These are phyloP conservation scores for Lactarius tabidus DNA, from an alignment of 768 basidiomycete species.

Conservation along the genomic window DNA sequence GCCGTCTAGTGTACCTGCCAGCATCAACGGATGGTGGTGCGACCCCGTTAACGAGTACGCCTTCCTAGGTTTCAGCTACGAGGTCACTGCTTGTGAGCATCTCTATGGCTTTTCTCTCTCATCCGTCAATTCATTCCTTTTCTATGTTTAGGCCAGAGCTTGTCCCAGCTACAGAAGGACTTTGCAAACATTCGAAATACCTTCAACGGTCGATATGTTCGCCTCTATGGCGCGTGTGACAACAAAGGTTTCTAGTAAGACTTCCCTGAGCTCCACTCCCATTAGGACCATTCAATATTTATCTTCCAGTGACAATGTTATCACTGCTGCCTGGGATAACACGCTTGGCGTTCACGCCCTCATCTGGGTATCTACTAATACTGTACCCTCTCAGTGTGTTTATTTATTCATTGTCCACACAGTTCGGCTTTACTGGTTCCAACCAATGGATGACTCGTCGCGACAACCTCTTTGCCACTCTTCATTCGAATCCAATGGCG, in stretches of 20 bases:
- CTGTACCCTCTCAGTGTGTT: not conserved
- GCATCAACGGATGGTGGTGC: conserved; percentile 47
- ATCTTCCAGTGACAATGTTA: conserved; percentile 47
- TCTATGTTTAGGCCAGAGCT: conserved; percentile 49
- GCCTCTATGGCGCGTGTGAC: conserved; percentile 42
- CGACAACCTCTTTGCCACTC: conserved; percentile 29
- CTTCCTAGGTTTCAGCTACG: conserved; percentile 75
- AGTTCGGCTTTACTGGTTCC: conserved; percentile 31
- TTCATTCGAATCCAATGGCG: conserved; percentile 36
- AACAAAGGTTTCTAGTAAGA: conserved; percentile 38
- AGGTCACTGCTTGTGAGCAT: conserved; percentile 55
- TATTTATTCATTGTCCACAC: not conserved
- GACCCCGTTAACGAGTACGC: conserved; percentile 57
- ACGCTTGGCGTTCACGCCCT: conserved; percentile 65
- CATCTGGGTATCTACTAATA: conserved; percentile 53
- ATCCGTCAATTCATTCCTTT: not conserved
- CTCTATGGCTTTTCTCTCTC: not conserved
- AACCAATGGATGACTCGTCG: conserved; percentile 29
- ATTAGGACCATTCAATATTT: not conserved
- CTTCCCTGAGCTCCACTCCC: not conserved
- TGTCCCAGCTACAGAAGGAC: conserved; percentile 46
- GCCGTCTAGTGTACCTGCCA: conserved; percentile 46
- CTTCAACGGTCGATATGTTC: conserved; percentile 64
- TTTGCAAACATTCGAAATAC: conserved; percentile 55
- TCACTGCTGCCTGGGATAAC: conserved; percentile 64